Evolutionary conservation across 1,284 basidiomycete genomes (phyloP).

Genomic region (Mycena sp.): DNA sequence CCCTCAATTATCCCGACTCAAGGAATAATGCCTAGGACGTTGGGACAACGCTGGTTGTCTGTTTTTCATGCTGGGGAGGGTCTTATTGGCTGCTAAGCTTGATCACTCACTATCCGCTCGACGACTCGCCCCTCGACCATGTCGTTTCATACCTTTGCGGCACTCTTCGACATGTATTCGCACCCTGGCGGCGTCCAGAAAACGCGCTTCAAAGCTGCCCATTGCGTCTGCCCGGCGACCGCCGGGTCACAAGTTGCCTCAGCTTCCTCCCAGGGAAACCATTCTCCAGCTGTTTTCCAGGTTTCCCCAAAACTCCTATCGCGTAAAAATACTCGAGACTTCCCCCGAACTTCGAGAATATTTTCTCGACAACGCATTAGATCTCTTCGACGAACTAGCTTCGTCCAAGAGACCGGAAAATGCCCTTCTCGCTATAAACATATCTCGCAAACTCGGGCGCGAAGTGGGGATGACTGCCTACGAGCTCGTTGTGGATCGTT

Average conservation of each 20-base stretch:
- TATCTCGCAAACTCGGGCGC: slow-evolving; percentile 62
- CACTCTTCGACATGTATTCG: slow-evolving; percentile 36
- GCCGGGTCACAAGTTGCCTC: neutral
- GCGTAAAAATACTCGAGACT: slow-evolving; percentile 16
- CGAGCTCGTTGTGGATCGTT: slow-evolving; percentile 62
- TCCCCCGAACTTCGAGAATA: slow-evolving; percentile 25
- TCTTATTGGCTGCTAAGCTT: slow-evolving; percentile 32
- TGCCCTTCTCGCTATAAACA: slow-evolving; percentile 53
- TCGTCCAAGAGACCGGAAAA: slow-evolving; percentile 50
- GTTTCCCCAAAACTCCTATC: slow-evolving; percentile 12
- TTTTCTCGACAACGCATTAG: slow-evolving; percentile 51
- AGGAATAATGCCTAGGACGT: slow-evolving; percentile 4
- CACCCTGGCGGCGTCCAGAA: slow-evolving; percentile 12
- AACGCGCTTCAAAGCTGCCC: slow-evolving; percentile 5
- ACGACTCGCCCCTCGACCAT: slow-evolving; percentile 25
- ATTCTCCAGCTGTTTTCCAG: slow-evolving; percentile 25
- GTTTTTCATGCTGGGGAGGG: slow-evolving; percentile 37
- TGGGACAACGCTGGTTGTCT: slow-evolving; percentile 9
- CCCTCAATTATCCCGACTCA: neutral
- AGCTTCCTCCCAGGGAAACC: slow-evolving; percentile 11
- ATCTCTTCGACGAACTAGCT: slow-evolving; percentile 58
- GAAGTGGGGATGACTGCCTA: slow-evolving; percentile 64
- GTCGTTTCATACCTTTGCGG: slow-evolving; percentile 36
- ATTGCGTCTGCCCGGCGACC: slow-evolving; percentile 3
- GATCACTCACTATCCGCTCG: slow-evolving; percentile 15